These are phyloP conservation scores for Corylus avellana DNA, from an alignment of 306 rosid genomes.

Conservation along the genomic window DNA sequence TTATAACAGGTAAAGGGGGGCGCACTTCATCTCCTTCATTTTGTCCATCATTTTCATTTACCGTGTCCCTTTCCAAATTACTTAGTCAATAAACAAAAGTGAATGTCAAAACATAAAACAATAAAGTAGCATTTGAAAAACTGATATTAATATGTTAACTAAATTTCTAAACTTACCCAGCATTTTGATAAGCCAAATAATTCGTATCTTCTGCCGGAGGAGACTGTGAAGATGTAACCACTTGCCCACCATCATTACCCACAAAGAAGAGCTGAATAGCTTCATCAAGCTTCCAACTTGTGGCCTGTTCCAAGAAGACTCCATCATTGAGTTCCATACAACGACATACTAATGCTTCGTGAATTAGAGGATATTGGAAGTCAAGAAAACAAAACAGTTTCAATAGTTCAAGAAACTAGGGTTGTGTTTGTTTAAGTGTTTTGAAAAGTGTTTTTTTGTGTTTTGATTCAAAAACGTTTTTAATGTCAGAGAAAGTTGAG, in stretches of 20 bases:
- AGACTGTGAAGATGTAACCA: slow-evolving; percentile 30
- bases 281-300: slow-evolving; percentile 94
- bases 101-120: slow-evolving; percentile 9
- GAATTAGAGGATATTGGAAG: no score
- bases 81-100: slow-evolving; percentile 36
- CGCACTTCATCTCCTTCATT: slow-evolving; percentile 77
- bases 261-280: slow-evolving; percentile 87
- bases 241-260: slow-evolving; percentile 62
- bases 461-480: no score
- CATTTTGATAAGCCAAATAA: slow-evolving; percentile 40
- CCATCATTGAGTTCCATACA: background rate
- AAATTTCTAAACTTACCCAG: slow-evolving; percentile 33
- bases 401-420: no score
- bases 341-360: background rate
- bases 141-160: background rate
- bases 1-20: slow-evolving; percentile 86
- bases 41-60: slow-evolving; percentile 44
- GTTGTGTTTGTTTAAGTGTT: no score
- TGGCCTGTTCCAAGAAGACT: slow-evolving; percentile 61
- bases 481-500: no score
- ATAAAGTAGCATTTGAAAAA: background rate
- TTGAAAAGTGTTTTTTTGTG: no score
- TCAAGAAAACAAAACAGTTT: background rate
- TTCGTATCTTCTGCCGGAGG: slow-evolving; percentile 47
- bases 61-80: slow-evolving; percentile 39